Evolutionary conservation across 371 early-diverging fungal genomes (phyloP).

Genomic region (Rhizopus microsporus): DNA sequence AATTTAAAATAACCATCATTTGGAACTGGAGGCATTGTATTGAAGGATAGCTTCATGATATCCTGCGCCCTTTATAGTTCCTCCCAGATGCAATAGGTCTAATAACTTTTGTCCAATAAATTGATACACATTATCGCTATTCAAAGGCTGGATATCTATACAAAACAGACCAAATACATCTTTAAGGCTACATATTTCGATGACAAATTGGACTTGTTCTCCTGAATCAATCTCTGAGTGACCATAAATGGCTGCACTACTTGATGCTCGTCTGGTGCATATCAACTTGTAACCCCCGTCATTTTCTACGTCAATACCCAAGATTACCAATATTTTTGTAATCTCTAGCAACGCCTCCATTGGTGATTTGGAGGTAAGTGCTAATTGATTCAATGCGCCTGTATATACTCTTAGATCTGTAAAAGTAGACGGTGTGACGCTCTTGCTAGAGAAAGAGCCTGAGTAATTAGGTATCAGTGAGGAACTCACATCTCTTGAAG

Average conservation of each 20-base stretch:
- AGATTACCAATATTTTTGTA: conserved; percentile 56
- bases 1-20: too few relatives aligned
- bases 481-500: neutral
- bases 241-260: conserved; percentile 81
- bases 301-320: conserved; percentile 73
- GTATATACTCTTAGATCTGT: conserved; percentile 68
- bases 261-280: conserved; percentile 54
- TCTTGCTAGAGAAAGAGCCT: neutral
- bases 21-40: too few relatives aligned
- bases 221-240: conserved; percentile 81
- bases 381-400: conserved; percentile 75
- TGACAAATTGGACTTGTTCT: conserved; percentile 76
- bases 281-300: conserved; percentile 71
- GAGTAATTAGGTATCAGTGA: neutral
- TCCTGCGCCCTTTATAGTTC: too few relatives aligned
- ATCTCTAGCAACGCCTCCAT: conserved; percentile 70
- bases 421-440: neutral
- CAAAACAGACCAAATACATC: conserved; percentile 84
- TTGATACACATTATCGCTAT: conserved; percentile 82
- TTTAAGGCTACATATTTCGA: conserved; percentile 88
- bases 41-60: too few relatives aligned
- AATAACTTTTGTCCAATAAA: conserved; percentile 77
- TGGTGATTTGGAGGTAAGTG: conserved; percentile 71
- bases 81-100: conserved; percentile 52
- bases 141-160: conserved; percentile 72